These are phyloP conservation scores for Aschersonia sp. DNA, from an alignment of 2,329 filamentous ascomycete genomes.

Conservation along the genomic window DNA sequence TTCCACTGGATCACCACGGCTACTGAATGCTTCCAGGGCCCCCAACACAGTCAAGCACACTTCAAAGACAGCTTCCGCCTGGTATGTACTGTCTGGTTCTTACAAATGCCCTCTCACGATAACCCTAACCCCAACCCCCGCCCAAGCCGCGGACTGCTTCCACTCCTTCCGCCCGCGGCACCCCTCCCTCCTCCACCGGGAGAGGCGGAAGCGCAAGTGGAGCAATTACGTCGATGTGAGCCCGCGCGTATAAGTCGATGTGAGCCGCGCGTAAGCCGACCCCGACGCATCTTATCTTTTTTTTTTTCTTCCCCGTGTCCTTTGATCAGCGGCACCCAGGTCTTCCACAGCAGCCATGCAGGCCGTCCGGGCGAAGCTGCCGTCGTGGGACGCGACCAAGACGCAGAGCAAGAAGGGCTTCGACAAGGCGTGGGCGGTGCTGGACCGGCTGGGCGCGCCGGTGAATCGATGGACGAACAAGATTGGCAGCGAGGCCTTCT, in stretches of 20 bases:
- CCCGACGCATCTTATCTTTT: background rate
- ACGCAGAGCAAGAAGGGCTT: conserved; percentile 49
- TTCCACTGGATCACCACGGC: no score
- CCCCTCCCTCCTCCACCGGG: background rate
- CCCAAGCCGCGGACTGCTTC: background rate
- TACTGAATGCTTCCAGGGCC: no score
- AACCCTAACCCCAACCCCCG: background rate
- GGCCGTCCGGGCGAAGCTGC: conserved; percentile 17
- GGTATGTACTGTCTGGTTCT: no score
- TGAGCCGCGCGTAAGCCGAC: background rate
- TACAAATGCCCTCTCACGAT: background rate
- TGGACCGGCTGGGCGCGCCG: conserved; percentile 45
- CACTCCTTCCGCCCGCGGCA: background rate
- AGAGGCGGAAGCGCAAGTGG: background rate
- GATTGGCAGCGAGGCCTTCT: conserved; percentile 68
- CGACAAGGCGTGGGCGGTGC: conserved; percentile 52
- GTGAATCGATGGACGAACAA: conserved; percentile 71
- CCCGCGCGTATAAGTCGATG: background rate
- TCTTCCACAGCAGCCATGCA: conserved; percentile 14
- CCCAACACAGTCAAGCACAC: no score
- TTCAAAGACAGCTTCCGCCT: no score
- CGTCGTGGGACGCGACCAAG: conserved; percentile 40
- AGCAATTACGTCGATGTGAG: background rate
- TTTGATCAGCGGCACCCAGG: background rate
- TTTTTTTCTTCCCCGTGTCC: background rate